phyloP scores from a whole-genome alignment of 2,329 filamentous ascomycete species.

The Colletotrichum cereale region DNA sequence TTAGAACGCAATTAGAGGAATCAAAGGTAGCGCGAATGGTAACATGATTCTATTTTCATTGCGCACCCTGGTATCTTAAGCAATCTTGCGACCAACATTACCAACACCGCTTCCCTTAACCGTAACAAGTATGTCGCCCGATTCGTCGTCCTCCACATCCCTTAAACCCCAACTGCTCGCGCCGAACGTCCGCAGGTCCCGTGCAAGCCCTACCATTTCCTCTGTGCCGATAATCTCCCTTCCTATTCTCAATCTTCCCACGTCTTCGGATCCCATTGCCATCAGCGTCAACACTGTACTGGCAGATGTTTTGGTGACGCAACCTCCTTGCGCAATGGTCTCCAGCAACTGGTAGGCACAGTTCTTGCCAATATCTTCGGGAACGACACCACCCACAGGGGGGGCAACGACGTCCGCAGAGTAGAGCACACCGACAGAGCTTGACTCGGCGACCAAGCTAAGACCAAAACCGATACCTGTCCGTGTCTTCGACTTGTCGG shows the following conservation, averaged over 20 bases:
- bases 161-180: constrained; percentile 91
- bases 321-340: constrained; percentile 84
- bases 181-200: constrained; percentile 90
- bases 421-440: constrained; percentile 82
- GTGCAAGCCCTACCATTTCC: constrained; percentile 81
- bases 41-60: constrained; percentile 36
- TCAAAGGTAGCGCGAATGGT: constrained; percentile 30
- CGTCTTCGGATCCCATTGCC: constrained; percentile 98
- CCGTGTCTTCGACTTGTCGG: constrained; percentile 71
- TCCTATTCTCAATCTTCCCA: constrained; percentile 86
- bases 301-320: constrained; percentile 78
- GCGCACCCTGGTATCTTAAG: constrained; percentile 52
- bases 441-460: constrained; percentile 92
- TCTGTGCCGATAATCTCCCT: constrained; percentile 86
- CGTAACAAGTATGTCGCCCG: constrained; percentile 83
- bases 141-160: constrained; percentile 75
- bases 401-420: constrained; percentile 86
- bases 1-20: constrained; percentile 39
- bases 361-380: constrained; percentile 89
- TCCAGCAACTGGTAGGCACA: constrained; percentile 93
- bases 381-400: constrained; percentile 82
- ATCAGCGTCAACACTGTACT: constrained; percentile 86
- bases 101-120: constrained; percentile 94
- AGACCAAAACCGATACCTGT: constrained; percentile 93
- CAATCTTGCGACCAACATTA: constrained; percentile 93